phyloP scores from a whole-genome alignment of 371 early-diverging fungal genomes.

The Chytridium lagenaria region DNA sequence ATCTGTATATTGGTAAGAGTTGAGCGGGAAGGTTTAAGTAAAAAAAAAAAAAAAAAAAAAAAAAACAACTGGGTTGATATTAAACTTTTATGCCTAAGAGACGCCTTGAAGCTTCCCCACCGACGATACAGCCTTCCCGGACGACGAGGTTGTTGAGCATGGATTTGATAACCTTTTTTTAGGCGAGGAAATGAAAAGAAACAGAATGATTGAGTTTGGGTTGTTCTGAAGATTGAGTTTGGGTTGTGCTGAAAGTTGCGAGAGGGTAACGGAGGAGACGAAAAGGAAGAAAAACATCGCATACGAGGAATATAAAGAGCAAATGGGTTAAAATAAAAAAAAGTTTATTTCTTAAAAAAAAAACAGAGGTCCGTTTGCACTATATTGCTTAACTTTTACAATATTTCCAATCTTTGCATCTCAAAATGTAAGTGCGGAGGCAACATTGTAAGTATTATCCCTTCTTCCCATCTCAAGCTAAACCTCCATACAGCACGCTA shows the following conservation, averaged over 20 bases:
- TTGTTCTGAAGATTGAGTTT: neutral
- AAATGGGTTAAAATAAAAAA: neutral
- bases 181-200: too few species aligned
- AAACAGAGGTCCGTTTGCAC: too few species aligned
- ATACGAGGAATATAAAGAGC: neutral
- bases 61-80: too few species aligned
- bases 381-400: too few species aligned
- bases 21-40: too few species aligned
- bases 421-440: too few species aligned
- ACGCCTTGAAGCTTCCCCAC: neutral
- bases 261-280: neutral
- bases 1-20: neutral
- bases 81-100: neutral
- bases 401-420: too few species aligned
- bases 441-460: too few species aligned
- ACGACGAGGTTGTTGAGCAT: neutral
- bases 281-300: neutral
- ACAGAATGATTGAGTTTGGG: neutral
- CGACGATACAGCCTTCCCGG: slow-evolving; percentile 1
- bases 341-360: neutral
- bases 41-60: neutral
- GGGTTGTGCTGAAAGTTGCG: neutral
- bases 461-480: too few species aligned
- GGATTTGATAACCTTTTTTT: neutral
- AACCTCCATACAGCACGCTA: too few species aligned